Percentiles rank a stretch among this genome's conserved stretches.
Evolutionary conservation across 2,329 filamentous ascomycete genomes (phyloP).

Genomic region (Talaromyces albobiverticillius): DNA sequence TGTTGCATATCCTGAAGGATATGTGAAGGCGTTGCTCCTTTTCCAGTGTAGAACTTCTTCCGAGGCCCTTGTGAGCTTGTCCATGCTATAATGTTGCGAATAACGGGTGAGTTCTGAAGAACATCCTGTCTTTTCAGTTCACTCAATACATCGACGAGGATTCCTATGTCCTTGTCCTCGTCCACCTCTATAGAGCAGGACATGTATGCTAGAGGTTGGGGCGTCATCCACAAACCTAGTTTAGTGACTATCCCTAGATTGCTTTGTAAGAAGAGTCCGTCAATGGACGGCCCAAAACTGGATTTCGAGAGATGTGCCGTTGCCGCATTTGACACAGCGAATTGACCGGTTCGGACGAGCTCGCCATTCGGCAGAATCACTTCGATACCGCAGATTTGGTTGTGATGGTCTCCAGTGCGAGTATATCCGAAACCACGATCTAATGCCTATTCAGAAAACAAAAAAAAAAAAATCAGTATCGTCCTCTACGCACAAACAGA

Average conservation of each 20-base stretch:
- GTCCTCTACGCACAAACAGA: too few species aligned
- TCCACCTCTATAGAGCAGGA: not conserved
- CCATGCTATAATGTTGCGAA: not conserved
- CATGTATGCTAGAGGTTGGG: constrained; percentile 11
- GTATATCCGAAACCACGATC: constrained; percentile 38
- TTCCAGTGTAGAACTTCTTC: too few species aligned
- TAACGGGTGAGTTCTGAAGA: not conserved
- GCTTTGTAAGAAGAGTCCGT: constrained; percentile 18
- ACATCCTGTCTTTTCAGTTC: not conserved
- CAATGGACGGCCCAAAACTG: constrained; percentile 2
- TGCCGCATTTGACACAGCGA: constrained; percentile 19
- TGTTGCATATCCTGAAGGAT: too few species aligned
- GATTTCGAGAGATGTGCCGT: not conserved
- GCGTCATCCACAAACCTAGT: constrained; percentile 20
- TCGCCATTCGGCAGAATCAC: constrained; percentile 40
- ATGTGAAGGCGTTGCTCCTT: too few species aligned
- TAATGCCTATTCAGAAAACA: too few species aligned
- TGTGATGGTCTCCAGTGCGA: constrained; percentile 42
- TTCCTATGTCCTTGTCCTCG: not conserved
- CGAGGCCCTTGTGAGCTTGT: too few species aligned
- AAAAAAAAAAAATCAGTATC: too few species aligned
- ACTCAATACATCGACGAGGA: not conserved
- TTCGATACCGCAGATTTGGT: constrained; percentile 44
- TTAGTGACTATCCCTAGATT: constrained; percentile 21
- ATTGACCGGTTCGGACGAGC: constrained; percentile 41